phyloP scores from a whole-genome alignment of 148 eudicot genomes.

The Linanthus parryae region DNA sequence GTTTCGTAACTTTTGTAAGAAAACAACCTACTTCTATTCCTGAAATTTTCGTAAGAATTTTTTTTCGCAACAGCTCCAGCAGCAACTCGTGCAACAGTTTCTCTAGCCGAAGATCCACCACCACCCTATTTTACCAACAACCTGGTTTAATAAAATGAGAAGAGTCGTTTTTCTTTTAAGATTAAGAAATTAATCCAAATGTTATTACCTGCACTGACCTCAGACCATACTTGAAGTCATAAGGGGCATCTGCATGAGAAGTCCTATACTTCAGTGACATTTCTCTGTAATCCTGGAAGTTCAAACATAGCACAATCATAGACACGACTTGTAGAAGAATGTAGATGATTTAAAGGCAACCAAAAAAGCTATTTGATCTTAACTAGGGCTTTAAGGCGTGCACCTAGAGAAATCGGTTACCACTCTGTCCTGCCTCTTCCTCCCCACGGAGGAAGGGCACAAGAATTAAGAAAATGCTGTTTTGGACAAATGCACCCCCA shows the following conservation, averaged over 20 bases:
- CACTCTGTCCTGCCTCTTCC: too few species aligned
- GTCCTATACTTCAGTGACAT: constrained; percentile 88
- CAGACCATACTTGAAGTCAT: constrained; percentile 91
- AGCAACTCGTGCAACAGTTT: constrained; percentile 97
- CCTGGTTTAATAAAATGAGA: too few species aligned
- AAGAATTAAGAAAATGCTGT: background rate
- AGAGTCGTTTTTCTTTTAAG: too few species aligned
- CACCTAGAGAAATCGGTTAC: too few species aligned
- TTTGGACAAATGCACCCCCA: background rate
- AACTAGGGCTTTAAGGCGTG: too few species aligned
- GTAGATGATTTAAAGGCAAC: too few species aligned
- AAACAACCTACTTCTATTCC: constrained; percentile 69
- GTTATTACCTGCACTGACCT: constrained; percentile 73
- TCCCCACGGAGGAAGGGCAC: background rate
- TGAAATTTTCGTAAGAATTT: constrained; percentile 62
- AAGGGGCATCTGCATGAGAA: constrained; percentile 94
- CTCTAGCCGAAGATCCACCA: constrained; percentile 99
- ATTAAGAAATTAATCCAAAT: constrained; percentile 1
- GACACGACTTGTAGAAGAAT: too few species aligned
- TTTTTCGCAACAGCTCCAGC: constrained; percentile 98
- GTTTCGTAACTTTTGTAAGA: background rate
- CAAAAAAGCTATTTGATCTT: background rate
- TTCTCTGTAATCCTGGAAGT: constrained; percentile 74
- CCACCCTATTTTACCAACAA: constrained; percentile 61
- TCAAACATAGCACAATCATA: constrained; percentile 7